These are phyloP conservation scores for Piper betle DNA, from an alignment of 164 flowering plant species.

Conservation along the genomic window DNA sequence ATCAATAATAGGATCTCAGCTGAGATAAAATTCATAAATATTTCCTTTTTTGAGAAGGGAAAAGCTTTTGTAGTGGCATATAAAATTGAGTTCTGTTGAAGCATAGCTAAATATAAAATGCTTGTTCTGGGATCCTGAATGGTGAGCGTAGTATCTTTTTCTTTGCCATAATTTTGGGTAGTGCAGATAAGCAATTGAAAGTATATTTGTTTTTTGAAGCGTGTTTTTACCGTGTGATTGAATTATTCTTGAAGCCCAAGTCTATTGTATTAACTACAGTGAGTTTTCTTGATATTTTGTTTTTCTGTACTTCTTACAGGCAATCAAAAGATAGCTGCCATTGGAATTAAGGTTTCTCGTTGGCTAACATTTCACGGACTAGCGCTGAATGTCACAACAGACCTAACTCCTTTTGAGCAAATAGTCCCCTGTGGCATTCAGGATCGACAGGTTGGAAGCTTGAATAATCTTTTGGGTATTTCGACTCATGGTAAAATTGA, in stretches of 20 bases:
- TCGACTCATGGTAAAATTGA: slow-evolving; percentile 2
- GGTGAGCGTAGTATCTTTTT: background rate
- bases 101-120: too few species aligned
- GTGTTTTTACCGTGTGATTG: background rate
- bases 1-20: too few species aligned
- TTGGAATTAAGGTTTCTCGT: slow-evolving; percentile 69
- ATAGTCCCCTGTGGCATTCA: slow-evolving; percentile 88
- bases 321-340: slow-evolving; percentile 77
- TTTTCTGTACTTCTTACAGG: slow-evolving; percentile 22
- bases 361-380: slow-evolving; percentile 91
- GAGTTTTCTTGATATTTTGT: background rate
- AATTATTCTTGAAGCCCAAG: too few species aligned
- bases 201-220: background rate
- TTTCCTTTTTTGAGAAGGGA: too few species aligned
- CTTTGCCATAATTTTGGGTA: background rate
- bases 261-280: background rate
- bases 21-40: too few species aligned
- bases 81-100: too few species aligned
- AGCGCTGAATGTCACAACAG: slow-evolving; percentile 76
- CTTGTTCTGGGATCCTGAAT: too few species aligned
- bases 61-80: too few species aligned
- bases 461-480: slow-evolving; percentile 33
- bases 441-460: slow-evolving; percentile 66
- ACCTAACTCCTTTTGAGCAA: slow-evolving; percentile 57
- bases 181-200: background rate